Evolutionary conservation across 176 grass and related monocot genomes (phyloP).

Genomic region (Chloris gayana): DNA sequence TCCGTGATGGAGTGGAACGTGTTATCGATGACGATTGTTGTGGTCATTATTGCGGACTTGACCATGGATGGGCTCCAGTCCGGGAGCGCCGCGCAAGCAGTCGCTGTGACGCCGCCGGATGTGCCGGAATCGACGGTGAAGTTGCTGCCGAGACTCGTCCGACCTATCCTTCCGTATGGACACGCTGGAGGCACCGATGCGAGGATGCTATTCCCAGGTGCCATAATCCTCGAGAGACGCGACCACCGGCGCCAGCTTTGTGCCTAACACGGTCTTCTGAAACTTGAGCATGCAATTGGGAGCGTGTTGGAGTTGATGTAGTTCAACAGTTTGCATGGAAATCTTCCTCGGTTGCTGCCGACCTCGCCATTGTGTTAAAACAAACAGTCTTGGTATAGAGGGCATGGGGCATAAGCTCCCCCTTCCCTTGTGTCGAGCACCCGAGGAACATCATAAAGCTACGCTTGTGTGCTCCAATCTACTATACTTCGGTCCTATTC

Average conservation of each 20-base stretch:
- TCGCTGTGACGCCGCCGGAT: conserved; percentile 63
- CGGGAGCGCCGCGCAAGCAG: conserved; percentile 45
- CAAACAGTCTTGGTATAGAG: too few relatives aligned
- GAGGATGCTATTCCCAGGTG: conserved; percentile 52
- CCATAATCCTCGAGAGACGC: conserved; percentile 48
- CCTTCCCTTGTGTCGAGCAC: too few relatives aligned
- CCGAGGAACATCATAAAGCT: too few relatives aligned
- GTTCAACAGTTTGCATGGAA: conserved; percentile 43
- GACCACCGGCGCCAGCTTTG: conserved; percentile 42
- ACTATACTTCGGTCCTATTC: too few relatives aligned
- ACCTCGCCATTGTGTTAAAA: too few relatives aligned
- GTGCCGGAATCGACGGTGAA: conserved; percentile 57
- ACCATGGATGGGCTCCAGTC: conserved; percentile 73
- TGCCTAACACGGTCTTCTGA: conserved; percentile 56
- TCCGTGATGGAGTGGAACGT: conserved; percentile 42
- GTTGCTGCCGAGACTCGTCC: conserved; percentile 6
- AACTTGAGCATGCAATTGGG: conserved; percentile 50
- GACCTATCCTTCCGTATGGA: conserved; percentile 19
- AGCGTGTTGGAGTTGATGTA: conserved; percentile 49
- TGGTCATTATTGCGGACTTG: conserved; percentile 81
- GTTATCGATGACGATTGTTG: conserved; percentile 52
- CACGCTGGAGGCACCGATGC: conserved; percentile 37
- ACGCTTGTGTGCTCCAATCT: too few relatives aligned
- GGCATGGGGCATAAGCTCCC: too few relatives aligned
- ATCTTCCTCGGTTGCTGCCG: too few relatives aligned